These are phyloP conservation scores for Ustulina deusta DNA, from an alignment of 2,329 filamentous ascomycete species.

Conservation along the genomic window DNA sequence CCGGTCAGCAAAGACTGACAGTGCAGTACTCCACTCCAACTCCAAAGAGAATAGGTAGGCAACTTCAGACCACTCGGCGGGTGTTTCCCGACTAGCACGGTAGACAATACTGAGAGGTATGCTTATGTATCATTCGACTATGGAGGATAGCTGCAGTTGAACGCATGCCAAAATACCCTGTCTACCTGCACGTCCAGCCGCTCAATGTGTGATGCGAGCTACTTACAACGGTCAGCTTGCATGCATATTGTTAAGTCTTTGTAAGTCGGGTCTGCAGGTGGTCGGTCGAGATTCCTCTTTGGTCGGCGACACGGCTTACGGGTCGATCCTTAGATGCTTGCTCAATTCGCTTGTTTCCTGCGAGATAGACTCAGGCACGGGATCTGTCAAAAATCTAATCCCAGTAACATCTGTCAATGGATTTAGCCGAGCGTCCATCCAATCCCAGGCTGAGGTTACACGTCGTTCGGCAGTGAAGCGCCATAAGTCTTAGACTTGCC, in stretches of 20 bases:
- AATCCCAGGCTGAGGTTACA: constrained; percentile 10
- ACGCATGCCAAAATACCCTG: constrained; percentile 15
- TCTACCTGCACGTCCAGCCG: constrained; percentile 20
- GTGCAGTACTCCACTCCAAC: constrained; percentile 15
- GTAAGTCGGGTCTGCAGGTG: constrained; percentile 14
- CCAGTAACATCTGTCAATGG: constrained; percentile 15
- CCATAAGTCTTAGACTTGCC: constrained; percentile 24
- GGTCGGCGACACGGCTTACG: constrained; percentile 20
- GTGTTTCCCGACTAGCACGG: constrained; percentile 1
- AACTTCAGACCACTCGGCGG: constrained; percentile 13
- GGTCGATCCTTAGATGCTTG: constrained; percentile 10
- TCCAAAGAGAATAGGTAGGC: not conserved
- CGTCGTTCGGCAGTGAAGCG: constrained; percentile 5
- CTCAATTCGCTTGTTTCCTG: constrained; percentile 14
- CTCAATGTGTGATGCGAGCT: constrained; percentile 15
- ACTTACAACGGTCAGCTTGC: constrained; percentile 32
- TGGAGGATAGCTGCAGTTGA: constrained; percentile 31
- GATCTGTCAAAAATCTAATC: constrained; percentile 27
- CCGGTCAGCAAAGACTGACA: constrained; percentile 23
- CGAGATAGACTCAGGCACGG: constrained; percentile 36
- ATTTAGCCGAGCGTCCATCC: constrained; percentile 28
- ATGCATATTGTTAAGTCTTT: constrained; percentile 22
- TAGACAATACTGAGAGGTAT: constrained; percentile 7
- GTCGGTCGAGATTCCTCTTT: constrained; percentile 30
- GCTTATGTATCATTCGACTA: constrained; percentile 28